phyloP scores from a whole-genome alignment of 495 filamentous ascomycete species.

The Rostrohypoxylon terebratum region DNA sequence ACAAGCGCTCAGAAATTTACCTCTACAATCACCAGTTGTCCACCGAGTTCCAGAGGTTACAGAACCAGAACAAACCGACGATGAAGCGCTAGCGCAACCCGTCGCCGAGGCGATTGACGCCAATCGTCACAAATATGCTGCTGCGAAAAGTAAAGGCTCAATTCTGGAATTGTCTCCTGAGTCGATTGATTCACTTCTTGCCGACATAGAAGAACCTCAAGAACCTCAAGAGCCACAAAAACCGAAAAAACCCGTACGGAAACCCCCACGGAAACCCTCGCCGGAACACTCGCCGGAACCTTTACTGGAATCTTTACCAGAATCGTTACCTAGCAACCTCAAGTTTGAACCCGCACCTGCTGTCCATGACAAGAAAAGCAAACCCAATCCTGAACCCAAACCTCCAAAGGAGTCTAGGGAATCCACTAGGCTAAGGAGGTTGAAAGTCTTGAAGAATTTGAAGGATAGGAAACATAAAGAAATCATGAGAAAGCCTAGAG shows the following conservation, averaged over 20 bases:
- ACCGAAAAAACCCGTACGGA: too few relatives aligned
- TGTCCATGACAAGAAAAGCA: background rate
- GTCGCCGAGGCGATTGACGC: background rate
- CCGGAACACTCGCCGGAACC: too few relatives aligned
- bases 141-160: slow-evolving; percentile 41
- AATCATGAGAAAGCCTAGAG: background rate
- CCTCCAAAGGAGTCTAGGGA: background rate
- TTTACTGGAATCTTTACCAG: background rate
- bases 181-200: slow-evolving; percentile 46
- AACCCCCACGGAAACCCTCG: too few relatives aligned
- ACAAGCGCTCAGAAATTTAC: background rate
- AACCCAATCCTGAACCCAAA: slow-evolving; percentile 9
- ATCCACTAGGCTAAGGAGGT: slow-evolving; percentile 38
- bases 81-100: slow-evolving; percentile 15
- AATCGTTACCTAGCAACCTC: background rate
- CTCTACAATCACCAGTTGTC: background rate
- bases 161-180: slow-evolving; percentile 50
- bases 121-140: slow-evolving; percentile 11
- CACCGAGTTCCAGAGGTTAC: slow-evolving; percentile 1
- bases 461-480: slow-evolving; percentile 12
- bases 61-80: background rate
- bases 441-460: slow-evolving; percentile 38
- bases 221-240: too few relatives aligned
- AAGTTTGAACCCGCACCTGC: background rate
- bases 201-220: slow-evolving; percentile 13